phyloP scores from a whole-genome alignment of 2,329 filamentous ascomycete genomes.

The Dactylellina drechsleri region DNA sequence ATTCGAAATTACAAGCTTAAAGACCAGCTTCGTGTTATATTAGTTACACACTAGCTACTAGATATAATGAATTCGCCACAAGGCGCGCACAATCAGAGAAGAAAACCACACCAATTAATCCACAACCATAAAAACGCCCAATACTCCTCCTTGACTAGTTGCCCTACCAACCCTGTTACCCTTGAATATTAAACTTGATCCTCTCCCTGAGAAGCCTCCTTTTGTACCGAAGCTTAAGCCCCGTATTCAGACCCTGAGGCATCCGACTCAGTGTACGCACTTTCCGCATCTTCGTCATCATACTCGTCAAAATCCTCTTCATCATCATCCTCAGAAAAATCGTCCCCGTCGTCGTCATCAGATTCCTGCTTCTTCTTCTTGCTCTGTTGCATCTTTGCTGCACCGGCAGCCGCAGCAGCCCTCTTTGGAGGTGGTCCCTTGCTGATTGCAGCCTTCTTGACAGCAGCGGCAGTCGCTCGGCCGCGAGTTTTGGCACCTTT shows the following conservation, averaged over 20 bases:
- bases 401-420: slow-evolving; percentile 30
- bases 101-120: slow-evolving; percentile 19
- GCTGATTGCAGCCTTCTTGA: slow-evolving; percentile 36
- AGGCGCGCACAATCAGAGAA: slow-evolving; percentile 2
- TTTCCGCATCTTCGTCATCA: slow-evolving; percentile 45
- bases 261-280: slow-evolving; percentile 49
- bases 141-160: neutral
- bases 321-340: slow-evolving; percentile 43
- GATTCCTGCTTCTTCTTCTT: slow-evolving; percentile 36
- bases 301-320: slow-evolving; percentile 47
- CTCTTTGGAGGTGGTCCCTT: slow-evolving; percentile 42
- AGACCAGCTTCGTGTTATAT: slow-evolving; percentile 48
- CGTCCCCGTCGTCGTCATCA: slow-evolving; percentile 23
- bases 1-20: slow-evolving; percentile 7
- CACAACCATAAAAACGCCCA: slow-evolving; percentile 24
- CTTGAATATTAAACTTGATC: neutral
- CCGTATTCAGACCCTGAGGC: slow-evolving; percentile 49
- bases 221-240: slow-evolving; percentile 9
- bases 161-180: neutral
- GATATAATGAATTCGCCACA: slow-evolving; percentile 9
- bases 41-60: slow-evolving; percentile 31
- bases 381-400: slow-evolving; percentile 30
- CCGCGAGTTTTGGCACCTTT: slow-evolving; percentile 31
- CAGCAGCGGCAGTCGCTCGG: slow-evolving; percentile 25
- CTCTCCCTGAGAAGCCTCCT: neutral